Conservation (phyloP, 2,329 filamentous ascomycete genomes). For the Akanthomyces lecanii region DNA sequence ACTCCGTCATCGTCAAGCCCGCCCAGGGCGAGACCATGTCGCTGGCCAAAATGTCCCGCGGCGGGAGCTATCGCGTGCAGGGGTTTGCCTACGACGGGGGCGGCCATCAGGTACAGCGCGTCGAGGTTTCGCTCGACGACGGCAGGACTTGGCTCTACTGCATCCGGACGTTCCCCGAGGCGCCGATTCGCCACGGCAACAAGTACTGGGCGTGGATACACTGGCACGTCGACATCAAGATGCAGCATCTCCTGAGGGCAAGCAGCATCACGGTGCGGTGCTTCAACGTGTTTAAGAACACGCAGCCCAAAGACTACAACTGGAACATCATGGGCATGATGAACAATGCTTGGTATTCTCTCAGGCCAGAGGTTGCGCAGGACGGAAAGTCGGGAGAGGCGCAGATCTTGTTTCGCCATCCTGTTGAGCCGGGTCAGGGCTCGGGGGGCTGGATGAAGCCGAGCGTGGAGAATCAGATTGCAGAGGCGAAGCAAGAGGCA, state of each 20-base stretch:
- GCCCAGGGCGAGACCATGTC: slow-evolving; percentile 41
- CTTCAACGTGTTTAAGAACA: slow-evolving; percentile 48
- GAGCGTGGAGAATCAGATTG: slow-evolving; percentile 41
- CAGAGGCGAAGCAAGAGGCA: slow-evolving; percentile 39
- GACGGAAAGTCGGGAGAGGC: slow-evolving; percentile 28
- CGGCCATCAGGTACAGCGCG: slow-evolving; percentile 46
- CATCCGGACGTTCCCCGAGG: slow-evolving; percentile 38
- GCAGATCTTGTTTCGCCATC: slow-evolving; percentile 42
- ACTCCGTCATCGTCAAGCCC: slow-evolving; percentile 42
- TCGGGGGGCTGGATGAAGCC: slow-evolving; percentile 49
- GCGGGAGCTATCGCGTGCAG: slow-evolving; percentile 39
- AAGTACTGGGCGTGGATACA: slow-evolving; percentile 53
- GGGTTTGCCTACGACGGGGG: slow-evolving; percentile 51
- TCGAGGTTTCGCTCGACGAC: slow-evolving; percentile 32
- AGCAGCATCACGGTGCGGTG: slow-evolving; percentile 42
- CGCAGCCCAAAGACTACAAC: slow-evolving; percentile 40
- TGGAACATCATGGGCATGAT: slow-evolving; percentile 53
- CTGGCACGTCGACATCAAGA: slow-evolving; percentile 47
- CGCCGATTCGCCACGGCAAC: slow-evolving; percentile 45
- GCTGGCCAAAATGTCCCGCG: slow-evolving; percentile 32
- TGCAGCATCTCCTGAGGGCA: slow-evolving; percentile 39
- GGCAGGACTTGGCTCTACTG: slow-evolving; percentile 40
- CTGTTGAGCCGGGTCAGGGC: slow-evolving; percentile 39
- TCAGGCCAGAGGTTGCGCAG: slow-evolving; percentile 37
- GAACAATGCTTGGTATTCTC: slow-evolving; percentile 49